Conservation (phyloP, 139 green algal genomes). For the Chlorella ohadii region DNA sequence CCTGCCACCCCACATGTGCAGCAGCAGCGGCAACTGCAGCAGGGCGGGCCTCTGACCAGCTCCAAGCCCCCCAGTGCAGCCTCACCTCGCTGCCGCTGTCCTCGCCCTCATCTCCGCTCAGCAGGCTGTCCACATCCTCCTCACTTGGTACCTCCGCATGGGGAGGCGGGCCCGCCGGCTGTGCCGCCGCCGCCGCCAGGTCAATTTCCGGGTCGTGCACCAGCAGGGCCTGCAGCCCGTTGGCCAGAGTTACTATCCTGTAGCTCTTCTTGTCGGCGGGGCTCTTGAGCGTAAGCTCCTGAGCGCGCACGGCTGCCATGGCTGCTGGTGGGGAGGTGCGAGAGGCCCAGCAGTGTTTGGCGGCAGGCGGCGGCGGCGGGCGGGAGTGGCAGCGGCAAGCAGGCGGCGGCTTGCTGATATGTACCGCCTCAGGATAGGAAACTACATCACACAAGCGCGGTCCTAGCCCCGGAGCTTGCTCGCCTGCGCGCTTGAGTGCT, state of each 20-base stretch:
- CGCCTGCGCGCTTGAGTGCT: too few species aligned
- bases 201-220: slow-evolving; percentile 92
- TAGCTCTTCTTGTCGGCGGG: slow-evolving; percentile 80
- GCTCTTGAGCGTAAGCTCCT: slow-evolving; percentile 30
- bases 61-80: too few species aligned
- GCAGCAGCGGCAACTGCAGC: too few species aligned
- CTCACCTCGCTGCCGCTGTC: background rate
- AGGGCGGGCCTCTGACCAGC: too few species aligned
- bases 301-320: slow-evolving; percentile 1
- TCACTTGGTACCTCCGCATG: slow-evolving; percentile 43
- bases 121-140: slow-evolving; percentile 49
- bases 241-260: slow-evolving; percentile 69
- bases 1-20: too few species aligned
- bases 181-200: slow-evolving; percentile 22
- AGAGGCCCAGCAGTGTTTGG: background rate
- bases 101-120: slow-evolving; percentile 11
- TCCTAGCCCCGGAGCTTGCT: too few species aligned
- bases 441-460: too few species aligned
- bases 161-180: background rate
- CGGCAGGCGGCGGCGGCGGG: too few species aligned
- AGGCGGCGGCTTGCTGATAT: too few species aligned
- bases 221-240: slow-evolving; percentile 83
- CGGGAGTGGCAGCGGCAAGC: too few species aligned
- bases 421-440: too few species aligned
- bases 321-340: background rate